These are phyloP conservation scores for Neobulgaria alba DNA, from an alignment of 2,329 filamentous ascomycete species.

Conservation along the genomic window DNA sequence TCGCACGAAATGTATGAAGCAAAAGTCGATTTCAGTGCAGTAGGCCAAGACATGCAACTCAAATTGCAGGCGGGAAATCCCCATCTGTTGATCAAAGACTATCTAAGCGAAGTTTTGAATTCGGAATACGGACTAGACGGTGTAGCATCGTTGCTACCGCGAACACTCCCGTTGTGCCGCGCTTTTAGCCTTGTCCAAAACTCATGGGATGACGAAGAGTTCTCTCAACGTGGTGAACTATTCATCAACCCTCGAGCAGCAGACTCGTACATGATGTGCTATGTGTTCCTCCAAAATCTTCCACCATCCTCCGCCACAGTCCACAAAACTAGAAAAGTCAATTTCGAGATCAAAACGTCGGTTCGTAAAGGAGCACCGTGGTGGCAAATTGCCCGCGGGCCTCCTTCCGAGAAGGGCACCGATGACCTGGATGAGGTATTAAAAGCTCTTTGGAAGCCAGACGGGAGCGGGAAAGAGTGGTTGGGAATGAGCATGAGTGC, in stretches of 20 bases:
- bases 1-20: slow-evolving; percentile 38
- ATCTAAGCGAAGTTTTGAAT: slow-evolving; percentile 51
- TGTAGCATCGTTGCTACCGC: slow-evolving; percentile 45
- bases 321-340: slow-evolving; percentile 32
- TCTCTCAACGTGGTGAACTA: slow-evolving; percentile 37
- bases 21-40: slow-evolving; percentile 46
- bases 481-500: slow-evolving; percentile 40
- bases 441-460: slow-evolving; percentile 37
- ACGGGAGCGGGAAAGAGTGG: slow-evolving; percentile 39
- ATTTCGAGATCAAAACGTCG: slow-evolving; percentile 44
- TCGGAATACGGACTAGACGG: slow-evolving; percentile 39
- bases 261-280: slow-evolving; percentile 50
- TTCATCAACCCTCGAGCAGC: slow-evolving; percentile 44
- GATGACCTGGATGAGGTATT: slow-evolving; percentile 33
- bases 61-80: slow-evolving; percentile 55
- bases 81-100: slow-evolving; percentile 53
- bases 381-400: slow-evolving; percentile 25
- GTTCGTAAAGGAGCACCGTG: slow-evolving; percentile 36
- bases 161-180: slow-evolving; percentile 56
- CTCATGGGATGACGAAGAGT: slow-evolving; percentile 35
- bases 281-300: slow-evolving; percentile 31
- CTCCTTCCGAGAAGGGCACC: slow-evolving; percentile 21
- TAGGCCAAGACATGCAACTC: slow-evolving; percentile 43
- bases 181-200: slow-evolving; percentile 53
- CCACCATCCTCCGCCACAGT: not conserved